These are phyloP conservation scores for Platanthera guangdongensis DNA, from an alignment of 106 monocot genomes.

Conservation along the genomic window DNA sequence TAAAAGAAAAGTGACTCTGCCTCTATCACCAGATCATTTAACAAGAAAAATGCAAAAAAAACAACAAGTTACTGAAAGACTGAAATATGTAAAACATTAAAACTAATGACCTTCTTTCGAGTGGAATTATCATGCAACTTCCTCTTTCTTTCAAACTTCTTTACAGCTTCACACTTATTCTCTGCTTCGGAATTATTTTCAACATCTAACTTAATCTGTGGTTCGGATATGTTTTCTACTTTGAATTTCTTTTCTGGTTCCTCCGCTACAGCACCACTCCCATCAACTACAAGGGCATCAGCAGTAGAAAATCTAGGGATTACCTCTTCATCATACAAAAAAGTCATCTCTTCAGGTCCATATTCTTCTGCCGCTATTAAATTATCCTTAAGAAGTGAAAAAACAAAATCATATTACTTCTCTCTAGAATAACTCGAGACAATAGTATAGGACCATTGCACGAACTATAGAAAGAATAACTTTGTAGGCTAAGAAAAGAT, in stretches of 20 bases:
- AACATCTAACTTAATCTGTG: conserved; percentile 13
- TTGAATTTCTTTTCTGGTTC: conserved; percentile 30
- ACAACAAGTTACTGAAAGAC: neutral
- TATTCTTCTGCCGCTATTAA: conserved; percentile 27
- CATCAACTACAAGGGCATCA: conserved; percentile 31
- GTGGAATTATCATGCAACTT: conserved; percentile 55
- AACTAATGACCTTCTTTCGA: conserved; percentile 76
- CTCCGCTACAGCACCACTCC: conserved; percentile 15
- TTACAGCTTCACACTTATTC: conserved; percentile 41
- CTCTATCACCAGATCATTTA: neutral
- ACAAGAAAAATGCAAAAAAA: neutral
- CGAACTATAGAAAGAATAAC: neutral
- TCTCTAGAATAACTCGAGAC: neutral
- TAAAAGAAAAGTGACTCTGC: neutral
- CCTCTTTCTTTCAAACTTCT: conserved; percentile 28
- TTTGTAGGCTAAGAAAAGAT: neutral
- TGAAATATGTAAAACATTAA: neutral
- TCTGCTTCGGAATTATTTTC: conserved; percentile 22
- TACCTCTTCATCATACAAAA: conserved; percentile 63
- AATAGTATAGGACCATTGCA: neutral
- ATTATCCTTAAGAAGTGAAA: conserved; percentile 39
- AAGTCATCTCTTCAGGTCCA: conserved; percentile 76
- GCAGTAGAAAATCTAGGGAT: conserved; percentile 31
- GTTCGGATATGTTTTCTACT: conserved; percentile 1
- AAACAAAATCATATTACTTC: conserved; percentile 6